Evolutionary conservation across 23 red algal species (phyloP).

Genomic region (Gracilaria domingensis): DNA sequence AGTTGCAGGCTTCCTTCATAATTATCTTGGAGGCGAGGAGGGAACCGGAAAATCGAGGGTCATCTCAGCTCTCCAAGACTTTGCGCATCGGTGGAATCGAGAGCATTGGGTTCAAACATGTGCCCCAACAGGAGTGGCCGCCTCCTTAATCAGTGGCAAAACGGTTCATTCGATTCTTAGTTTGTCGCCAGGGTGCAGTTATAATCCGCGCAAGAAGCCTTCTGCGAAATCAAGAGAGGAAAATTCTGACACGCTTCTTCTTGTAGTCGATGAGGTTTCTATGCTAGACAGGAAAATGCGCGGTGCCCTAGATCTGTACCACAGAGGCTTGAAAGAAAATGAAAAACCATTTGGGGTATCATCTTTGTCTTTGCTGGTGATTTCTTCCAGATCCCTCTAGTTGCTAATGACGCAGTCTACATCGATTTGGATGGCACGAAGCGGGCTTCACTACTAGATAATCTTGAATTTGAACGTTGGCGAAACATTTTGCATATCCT

Average conservation of each 20-base stretch:
- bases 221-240: conserved; percentile 2
- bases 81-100: not conserved
- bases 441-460: not conserved
- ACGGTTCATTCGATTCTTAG: conserved; percentile 6
- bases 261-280: conserved; percentile 4
- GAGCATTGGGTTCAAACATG: not conserved
- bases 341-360: not conserved
- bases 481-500: not conserved
- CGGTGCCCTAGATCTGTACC: not conserved
- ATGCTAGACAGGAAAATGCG: not conserved
- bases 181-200: not conserved
- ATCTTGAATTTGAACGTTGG: not conserved
- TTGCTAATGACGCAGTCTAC: conserved; percentile 11
- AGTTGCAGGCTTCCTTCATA: too few species aligned
- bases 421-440: not conserved
- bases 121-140: conserved; percentile 1
- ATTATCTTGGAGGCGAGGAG: not conserved
- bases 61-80: not conserved
- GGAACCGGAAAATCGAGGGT: conserved; percentile 6
- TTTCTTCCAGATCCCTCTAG: conserved; percentile 4
- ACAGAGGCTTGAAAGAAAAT: not conserved
- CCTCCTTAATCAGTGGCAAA: not conserved
- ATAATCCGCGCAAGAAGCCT: not conserved
- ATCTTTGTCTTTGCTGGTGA: not conserved
- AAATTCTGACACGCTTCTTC: not conserved